Base-by-base conservation (phyloP, 345 rosid genomes). In the Citrus sinensis region DNA sequence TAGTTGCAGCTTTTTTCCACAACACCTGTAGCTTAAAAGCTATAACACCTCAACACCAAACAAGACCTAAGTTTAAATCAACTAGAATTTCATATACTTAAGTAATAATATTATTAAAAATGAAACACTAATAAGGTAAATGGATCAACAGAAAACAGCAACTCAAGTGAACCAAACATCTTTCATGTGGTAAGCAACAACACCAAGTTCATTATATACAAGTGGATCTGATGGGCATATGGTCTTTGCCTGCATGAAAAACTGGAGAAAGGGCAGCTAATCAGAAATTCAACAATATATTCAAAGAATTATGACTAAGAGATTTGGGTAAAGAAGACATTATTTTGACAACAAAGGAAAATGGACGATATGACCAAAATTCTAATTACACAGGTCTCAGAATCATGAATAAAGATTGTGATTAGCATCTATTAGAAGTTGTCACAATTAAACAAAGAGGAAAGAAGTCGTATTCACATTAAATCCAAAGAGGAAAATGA, bases 111-210 rank as follows among this genome's bases (percentile, higher is more conserved):
- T 19, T 8, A 19, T 51, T 24, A 11, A 27, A 51, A 70, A 46
- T n/a, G 22, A 37, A 37, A n/a, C 37, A 58, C 9, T 16, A 59
- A 39, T 39, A 59, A 14, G 7, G 9, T 32, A n/a, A 37, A 29
- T 20, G 49, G 58, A 25, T 75, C 7, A 29, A 9, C 60, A 3
- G 49, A 25, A 9, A 9, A 49, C 5, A 62, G 42, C 2, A 61
- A 40, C 3, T n/a, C 22, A 37, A 66, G 35, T 70, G 75, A 29
- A 71, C 35, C 32, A 78, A 75, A 62, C 54, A 51, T 84, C 77
- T 98, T 94, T 90, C 98, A 92, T 90, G 79, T 92, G 87, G 86
- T 89, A 96, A 71, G 99, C 93, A 85, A 96, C 99, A 85, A 96
- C 98, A 60, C 98, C 99, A 10, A 94, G 94, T 87, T 96, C 99